Percentiles rank a stretch among this genome's conserved stretches.
phyloP scores from a whole-genome alignment of 805 yeast species.

The Candida methanosorbosa region DNA sequence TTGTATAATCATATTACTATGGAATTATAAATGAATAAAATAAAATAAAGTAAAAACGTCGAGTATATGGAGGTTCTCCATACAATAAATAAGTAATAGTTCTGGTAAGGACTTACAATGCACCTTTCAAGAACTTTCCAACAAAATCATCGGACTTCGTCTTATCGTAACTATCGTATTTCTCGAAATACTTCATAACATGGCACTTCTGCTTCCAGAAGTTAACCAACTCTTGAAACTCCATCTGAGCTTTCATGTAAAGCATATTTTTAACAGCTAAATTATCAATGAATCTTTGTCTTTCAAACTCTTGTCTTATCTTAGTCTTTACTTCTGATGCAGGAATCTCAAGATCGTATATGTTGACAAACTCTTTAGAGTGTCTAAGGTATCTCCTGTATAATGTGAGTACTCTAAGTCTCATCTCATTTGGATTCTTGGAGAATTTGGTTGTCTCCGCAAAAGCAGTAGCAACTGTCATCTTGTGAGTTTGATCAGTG shows the following conservation, averaged over 20 bases:
- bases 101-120: slow-evolving; percentile 9
- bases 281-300: slow-evolving; percentile 66
- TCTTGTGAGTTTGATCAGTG: too few species aligned
- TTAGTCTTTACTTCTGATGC: slow-evolving; percentile 72
- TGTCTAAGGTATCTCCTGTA: slow-evolving; percentile 68
- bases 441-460: slow-evolving; percentile 74
- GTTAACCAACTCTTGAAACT: slow-evolving; percentile 78
- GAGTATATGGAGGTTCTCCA: neutral
- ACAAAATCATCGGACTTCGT: slow-evolving; percentile 56
- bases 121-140: slow-evolving; percentile 65
- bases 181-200: slow-evolving; percentile 73
- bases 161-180: slow-evolving; percentile 46
- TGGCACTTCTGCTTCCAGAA: slow-evolving; percentile 89
- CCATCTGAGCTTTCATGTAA: slow-evolving; percentile 82
- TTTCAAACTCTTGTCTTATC: slow-evolving; percentile 84
- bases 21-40: too few species aligned
- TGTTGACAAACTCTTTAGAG: slow-evolving; percentile 40
- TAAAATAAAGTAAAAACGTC: slow-evolving; percentile 1
- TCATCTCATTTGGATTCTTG: slow-evolving; percentile 50
- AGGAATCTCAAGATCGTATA: slow-evolving; percentile 70
- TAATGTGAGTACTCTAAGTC: slow-evolving; percentile 53
- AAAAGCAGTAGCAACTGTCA: slow-evolving; percentile 72
- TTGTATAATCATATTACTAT: too few species aligned
- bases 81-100: neutral
- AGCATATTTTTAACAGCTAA: slow-evolving; percentile 58